A percentile compares a stretch with the other conserved stretches of the same genome.
These are phyloP conservation scores for Fusarium sp. DNA, from an alignment of 2,329 filamentous ascomycete species.

Conservation along the genomic window DNA sequence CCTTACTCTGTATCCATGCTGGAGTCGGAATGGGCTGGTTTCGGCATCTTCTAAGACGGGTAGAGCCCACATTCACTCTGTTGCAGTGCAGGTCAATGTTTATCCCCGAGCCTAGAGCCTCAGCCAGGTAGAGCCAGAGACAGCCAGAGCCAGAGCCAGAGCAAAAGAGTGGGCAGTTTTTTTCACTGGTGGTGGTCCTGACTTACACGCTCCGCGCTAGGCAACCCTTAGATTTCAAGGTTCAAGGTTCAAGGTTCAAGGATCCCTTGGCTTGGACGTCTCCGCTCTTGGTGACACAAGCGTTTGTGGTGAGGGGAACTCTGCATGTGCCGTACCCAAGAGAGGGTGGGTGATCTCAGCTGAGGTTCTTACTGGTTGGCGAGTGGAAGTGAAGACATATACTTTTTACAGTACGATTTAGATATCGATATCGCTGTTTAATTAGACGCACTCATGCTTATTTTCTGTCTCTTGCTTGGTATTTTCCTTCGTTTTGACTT, in stretches of 20 bases:
- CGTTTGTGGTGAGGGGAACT: not conserved
- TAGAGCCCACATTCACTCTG: slow-evolving; percentile 8
- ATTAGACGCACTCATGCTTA: not conserved
- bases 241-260: slow-evolving; percentile 27
- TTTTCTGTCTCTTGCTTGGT: not conserved
- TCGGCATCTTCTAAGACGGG: slow-evolving; percentile 6
- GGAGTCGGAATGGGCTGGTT: not conserved
- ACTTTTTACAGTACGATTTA: slow-evolving; percentile 38
- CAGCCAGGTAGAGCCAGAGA: not conserved
- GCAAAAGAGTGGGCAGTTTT: slow-evolving; percentile 6
- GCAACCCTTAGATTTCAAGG: slow-evolving; percentile 23
- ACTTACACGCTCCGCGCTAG: slow-evolving; percentile 31
- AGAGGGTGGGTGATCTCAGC: slow-evolving; percentile 23
- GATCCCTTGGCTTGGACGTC: slow-evolving; percentile 19
- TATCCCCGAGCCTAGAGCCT: slow-evolving; percentile 8
- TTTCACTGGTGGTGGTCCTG: not conserved
- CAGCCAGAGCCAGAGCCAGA: not conserved
- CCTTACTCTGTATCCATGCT: not conserved
- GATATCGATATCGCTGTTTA: slow-evolving; percentile 2
- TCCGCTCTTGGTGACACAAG: slow-evolving; percentile 20
- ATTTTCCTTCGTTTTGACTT: not conserved
- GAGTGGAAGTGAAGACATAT: slow-evolving; percentile 31
- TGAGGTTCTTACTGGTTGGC: slow-evolving; percentile 23
- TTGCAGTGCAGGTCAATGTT: not conserved
- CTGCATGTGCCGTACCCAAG: slow-evolving; percentile 14